Conservation (phyloP, 75 land plant species). For the Pinus taeda region DNA sequence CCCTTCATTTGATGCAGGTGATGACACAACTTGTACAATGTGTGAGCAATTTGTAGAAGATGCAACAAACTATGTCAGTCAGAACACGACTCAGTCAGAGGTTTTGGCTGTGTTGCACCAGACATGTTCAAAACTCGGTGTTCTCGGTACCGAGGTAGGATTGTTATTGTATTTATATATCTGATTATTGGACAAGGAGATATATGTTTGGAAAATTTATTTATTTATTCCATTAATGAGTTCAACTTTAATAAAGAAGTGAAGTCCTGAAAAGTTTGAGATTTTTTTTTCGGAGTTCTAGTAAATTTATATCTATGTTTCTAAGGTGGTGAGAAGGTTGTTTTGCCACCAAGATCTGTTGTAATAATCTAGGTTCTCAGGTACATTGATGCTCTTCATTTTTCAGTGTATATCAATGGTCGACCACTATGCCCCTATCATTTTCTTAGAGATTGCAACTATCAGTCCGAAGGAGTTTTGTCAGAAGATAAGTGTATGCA, state of each 20-base stretch:
- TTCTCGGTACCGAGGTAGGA: slow-evolving; percentile 28
- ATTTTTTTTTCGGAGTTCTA: background rate
- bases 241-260: background rate
- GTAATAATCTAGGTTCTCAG: background rate
- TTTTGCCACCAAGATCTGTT: background rate
- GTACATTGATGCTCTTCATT: background rate
- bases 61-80: slow-evolving; percentile 21
- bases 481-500: slow-evolving; percentile 37
- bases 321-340: background rate
- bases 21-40: slow-evolving; percentile 18
- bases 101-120: slow-evolving; percentile 27
- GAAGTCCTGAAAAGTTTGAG: background rate
- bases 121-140: slow-evolving; percentile 22
- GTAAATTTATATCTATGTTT: background rate
- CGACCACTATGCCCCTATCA: slow-evolving; percentile 56
- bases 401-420: slow-evolving; percentile 50
- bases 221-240: background rate
- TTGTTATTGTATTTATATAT: background rate
- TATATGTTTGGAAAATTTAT: background rate
- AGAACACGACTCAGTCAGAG: slow-evolving; percentile 43
- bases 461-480: slow-evolving; percentile 46
- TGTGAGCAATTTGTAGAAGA: slow-evolving; percentile 30
- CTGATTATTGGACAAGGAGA: background rate
- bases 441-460: slow-evolving; percentile 36
- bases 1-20: background rate